These are phyloP conservation scores for Hymenoscyphus infarciens DNA, from an alignment of 2,329 filamentous ascomycete genomes.

Conservation along the genomic window DNA sequence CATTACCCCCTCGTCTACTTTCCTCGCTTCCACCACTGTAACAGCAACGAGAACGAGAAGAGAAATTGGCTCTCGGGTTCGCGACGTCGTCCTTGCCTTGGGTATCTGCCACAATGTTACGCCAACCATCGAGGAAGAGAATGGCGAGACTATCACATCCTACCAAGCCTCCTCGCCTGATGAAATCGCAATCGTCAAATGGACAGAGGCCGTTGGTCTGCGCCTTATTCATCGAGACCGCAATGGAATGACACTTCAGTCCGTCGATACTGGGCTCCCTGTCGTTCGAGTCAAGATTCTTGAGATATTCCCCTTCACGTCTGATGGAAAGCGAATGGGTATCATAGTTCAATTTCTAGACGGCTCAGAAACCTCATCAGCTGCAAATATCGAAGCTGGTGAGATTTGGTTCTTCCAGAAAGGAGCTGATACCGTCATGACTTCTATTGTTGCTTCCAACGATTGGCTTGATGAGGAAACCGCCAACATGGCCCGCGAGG, in stretches of 20 bases:
- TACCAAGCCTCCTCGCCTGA: slow-evolving; percentile 98
- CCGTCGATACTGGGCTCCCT: slow-evolving; percentile 65
- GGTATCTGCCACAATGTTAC: slow-evolving; percentile 97
- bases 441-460: slow-evolving; percentile 88
- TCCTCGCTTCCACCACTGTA: slow-evolving; percentile 53
- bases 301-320: slow-evolving; percentile 96
- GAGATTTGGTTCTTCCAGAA: slow-evolving; percentile 99
- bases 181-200: slow-evolving; percentile 95
- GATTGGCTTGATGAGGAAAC: slow-evolving; percentile 99
- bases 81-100: slow-evolving; percentile 87
- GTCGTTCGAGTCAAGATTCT: slow-evolving; percentile 85
- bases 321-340: slow-evolving; percentile 96
- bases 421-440: slow-evolving; percentile 97
- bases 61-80: slow-evolving; percentile 89
- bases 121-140: slow-evolving; percentile 78
- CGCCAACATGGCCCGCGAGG: slow-evolving; percentile 98
- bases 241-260: slow-evolving; percentile 78
- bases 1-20: slow-evolving; percentile 72
- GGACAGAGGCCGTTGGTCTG: slow-evolving; percentile 89
- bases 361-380: slow-evolving; percentile 45
- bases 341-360: slow-evolving; percentile 86
- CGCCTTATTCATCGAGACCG: slow-evolving; percentile 82
- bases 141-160: slow-evolving; percentile 71
- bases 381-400: slow-evolving; percentile 51
- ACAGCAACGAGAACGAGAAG: slow-evolving; percentile 77